Percentiles rank a stretch among this genome's conserved stretches.
Evolutionary conservation across 2,329 filamentous ascomycete species (phyloP).

Genomic region (Stachybotrys chartarum): DNA sequence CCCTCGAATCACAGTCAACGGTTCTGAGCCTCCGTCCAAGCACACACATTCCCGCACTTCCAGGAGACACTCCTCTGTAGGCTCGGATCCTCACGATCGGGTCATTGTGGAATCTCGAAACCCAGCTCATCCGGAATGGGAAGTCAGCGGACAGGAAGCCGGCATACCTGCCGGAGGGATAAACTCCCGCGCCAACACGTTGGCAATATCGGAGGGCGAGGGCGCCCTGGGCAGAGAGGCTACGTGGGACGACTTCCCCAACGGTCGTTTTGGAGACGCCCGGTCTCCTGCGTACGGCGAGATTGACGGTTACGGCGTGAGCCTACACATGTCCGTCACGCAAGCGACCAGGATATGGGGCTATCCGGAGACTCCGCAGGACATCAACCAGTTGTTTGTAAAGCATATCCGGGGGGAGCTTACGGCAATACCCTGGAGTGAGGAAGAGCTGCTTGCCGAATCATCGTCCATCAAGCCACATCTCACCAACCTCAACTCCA

Average conservation of each 20-base stretch:
- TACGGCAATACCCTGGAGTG: constrained; percentile 84
- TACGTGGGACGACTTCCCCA: constrained; percentile 98
- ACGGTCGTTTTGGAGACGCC: constrained; percentile 91
- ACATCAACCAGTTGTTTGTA: constrained; percentile 76
- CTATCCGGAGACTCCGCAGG: constrained; percentile 57
- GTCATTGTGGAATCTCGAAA: constrained; percentile 68
- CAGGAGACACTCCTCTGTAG: constrained; percentile 69
- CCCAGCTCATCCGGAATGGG: constrained; percentile 55
- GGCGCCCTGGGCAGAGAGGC: constrained; percentile 85
- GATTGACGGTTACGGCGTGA: constrained; percentile 98
- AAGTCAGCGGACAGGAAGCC: constrained; percentile 70
- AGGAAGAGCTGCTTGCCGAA: constrained; percentile 79
- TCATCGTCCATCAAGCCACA: constrained; percentile 72
- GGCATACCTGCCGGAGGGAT: constrained; percentile 66
- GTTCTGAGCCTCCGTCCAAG: constrained; percentile 24
- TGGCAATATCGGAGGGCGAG: constrained; percentile 91
- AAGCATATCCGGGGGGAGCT: constrained; percentile 75
- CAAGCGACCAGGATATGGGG: constrained; percentile 84
- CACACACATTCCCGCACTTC: constrained; percentile 29
- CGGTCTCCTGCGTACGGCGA: constrained; percentile 91
- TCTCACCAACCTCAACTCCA: constrained; percentile 67
- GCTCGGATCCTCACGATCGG: constrained; percentile 79
- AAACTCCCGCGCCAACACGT: constrained; percentile 73
- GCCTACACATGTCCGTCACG: constrained; percentile 79
- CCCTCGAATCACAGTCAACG: constrained; percentile 39